Conservation (phyloP, 164 flowering plant genomes). For the Nelumbo lutea region DNA sequence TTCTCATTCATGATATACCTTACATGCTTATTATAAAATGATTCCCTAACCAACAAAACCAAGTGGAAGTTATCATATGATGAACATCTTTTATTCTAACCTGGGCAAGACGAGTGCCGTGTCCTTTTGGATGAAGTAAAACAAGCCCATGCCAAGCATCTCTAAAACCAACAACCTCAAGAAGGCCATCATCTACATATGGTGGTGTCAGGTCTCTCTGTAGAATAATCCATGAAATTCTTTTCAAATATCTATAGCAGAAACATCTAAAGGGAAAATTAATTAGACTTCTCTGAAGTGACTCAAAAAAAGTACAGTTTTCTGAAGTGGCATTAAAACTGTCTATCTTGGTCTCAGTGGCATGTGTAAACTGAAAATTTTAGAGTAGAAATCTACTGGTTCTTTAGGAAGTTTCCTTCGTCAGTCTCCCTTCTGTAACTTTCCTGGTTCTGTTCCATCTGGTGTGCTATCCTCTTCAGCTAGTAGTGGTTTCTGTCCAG, state of each 20-base stretch:
- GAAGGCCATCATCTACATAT: slow-evolving; percentile 76
- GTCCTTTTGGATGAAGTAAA: slow-evolving; percentile 75
- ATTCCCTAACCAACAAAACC: neutral
- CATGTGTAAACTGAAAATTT: too few relatives aligned
- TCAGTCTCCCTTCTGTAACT: too few relatives aligned
- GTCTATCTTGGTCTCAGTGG: too few relatives aligned
- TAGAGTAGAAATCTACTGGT: too few relatives aligned
- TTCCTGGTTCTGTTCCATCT: too few relatives aligned
- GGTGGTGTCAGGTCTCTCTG: slow-evolving; percentile 85
- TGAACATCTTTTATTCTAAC: slow-evolving; percentile 26
- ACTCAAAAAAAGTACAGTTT: too few relatives aligned
- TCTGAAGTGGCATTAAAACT: too few relatives aligned
- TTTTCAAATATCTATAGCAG: slow-evolving; percentile 1
- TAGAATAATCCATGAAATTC: slow-evolving; percentile 13
- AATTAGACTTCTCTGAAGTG: too few relatives aligned
- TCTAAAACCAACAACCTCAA: slow-evolving; percentile 88
- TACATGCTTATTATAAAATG: neutral
- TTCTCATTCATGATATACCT: neutral
- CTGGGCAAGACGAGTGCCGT: slow-evolving; percentile 97
- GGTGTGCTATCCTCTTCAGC: too few relatives aligned
- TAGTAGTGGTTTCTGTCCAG: too few relatives aligned
- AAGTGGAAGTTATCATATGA: neutral
- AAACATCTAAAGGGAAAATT: neutral
- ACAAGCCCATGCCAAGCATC: slow-evolving; percentile 96
- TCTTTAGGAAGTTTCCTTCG: too few relatives aligned